phyloP scores from a whole-genome alignment of 1,139 yeast genomes.

The Candida sp. region DNA sequence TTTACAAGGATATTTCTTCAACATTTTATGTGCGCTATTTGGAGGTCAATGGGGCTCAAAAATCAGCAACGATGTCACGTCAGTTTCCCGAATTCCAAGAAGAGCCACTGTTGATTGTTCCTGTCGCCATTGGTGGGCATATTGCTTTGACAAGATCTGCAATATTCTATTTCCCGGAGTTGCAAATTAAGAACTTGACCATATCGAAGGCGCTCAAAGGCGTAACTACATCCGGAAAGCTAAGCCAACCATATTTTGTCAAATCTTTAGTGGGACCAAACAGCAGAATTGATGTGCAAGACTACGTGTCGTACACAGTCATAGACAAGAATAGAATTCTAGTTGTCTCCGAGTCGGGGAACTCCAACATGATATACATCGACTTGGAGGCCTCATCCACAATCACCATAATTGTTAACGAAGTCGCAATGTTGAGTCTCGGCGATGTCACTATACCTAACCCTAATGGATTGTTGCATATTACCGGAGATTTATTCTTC shows the following conservation, averaged over 20 bases:
- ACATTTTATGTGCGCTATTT: constrained; percentile 36
- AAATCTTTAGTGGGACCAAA: constrained; percentile 1
- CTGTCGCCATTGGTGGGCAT: constrained; percentile 31
- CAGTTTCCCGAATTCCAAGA: constrained; percentile 41
- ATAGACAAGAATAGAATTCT: constrained; percentile 33
- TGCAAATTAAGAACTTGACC: constrained; percentile 16
- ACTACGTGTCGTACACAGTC: constrained; percentile 15
- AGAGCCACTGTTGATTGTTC: constrained; percentile 33
- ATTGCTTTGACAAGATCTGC: constrained; percentile 32
- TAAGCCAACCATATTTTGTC: constrained; percentile 4
- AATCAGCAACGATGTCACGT: constrained; percentile 15
- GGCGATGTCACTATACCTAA: constrained; percentile 34
- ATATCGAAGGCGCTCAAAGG: constrained; percentile 14
- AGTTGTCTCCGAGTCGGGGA: constrained; percentile 35
- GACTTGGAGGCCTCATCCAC: constrained; percentile 13
- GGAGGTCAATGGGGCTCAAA: constrained; percentile 14
- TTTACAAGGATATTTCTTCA: constrained; percentile 41
- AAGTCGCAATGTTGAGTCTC: constrained; percentile 29
- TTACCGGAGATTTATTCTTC: constrained; percentile 32
- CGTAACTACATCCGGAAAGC: background rate
- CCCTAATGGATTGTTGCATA: constrained; percentile 30
- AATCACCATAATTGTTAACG: constrained; percentile 16
- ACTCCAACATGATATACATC: constrained; percentile 30
- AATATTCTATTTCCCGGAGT: constrained; percentile 36
- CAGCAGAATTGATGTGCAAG: background rate